Percentiles rank a stretch among this genome's conserved stretches.
phyloP scores from a whole-genome alignment of 352 stramenopile species.

The Aphanomyces astaci region DNA sequence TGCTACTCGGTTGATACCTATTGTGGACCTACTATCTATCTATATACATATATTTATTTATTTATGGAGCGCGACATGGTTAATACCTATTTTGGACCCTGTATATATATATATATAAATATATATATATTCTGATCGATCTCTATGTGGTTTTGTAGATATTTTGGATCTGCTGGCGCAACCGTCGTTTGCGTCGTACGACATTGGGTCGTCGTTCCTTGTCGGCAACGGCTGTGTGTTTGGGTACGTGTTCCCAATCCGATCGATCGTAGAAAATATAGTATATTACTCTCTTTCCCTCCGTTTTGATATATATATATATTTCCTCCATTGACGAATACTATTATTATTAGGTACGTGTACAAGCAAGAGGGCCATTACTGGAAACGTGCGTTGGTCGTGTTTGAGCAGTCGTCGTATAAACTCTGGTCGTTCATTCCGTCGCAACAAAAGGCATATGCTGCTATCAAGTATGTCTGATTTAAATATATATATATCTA shows the following conservation, averaged over 20 bases:
- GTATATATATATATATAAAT: too few relatives aligned
- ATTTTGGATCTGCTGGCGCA: constrained; percentile 84
- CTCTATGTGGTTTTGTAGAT: too few relatives aligned
- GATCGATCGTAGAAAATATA: too few relatives aligned
- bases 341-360: constrained; percentile 22
- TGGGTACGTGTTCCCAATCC: constrained; percentile 77
- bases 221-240: constrained; percentile 75
- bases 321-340: too few relatives aligned
- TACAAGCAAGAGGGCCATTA: constrained; percentile 54
- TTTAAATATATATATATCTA: background rate
- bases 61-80: too few relatives aligned
- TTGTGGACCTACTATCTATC: too few relatives aligned
- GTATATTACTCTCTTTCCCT: too few relatives aligned
- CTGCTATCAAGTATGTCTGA: constrained; percentile 53
- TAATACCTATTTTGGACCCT: too few relatives aligned
- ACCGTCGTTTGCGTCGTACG: constrained; percentile 76
- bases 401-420: constrained; percentile 81
- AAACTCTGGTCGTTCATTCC: constrained; percentile 88
- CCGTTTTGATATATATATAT: too few relatives aligned
- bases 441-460: constrained; percentile 69
- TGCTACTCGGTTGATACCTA: too few relatives aligned
- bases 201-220: constrained; percentile 81
- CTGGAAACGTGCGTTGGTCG: constrained; percentile 80
- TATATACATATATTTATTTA: too few relatives aligned
- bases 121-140: too few relatives aligned